Evolutionary conservation across 108 stramenopile species (phyloP).

Genomic region (Skeletonema tropicum): DNA sequence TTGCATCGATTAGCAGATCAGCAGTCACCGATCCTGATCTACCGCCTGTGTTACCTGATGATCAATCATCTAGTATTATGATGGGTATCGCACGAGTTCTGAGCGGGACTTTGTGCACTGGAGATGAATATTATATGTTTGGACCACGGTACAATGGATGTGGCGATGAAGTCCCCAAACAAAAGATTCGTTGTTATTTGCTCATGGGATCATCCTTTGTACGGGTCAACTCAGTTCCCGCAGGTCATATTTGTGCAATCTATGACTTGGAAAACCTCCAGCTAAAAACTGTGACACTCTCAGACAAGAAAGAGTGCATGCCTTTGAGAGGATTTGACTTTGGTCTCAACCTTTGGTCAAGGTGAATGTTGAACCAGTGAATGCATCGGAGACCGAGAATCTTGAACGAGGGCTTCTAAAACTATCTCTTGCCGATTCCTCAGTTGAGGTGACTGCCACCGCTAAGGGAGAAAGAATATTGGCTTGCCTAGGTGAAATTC

Average conservation of each 20-base stretch:
- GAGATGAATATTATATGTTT: slow-evolving; percentile 66
- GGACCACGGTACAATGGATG: slow-evolving; percentile 73
- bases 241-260: slow-evolving; percentile 89
- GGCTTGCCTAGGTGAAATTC: slow-evolving; percentile 86
- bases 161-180: slow-evolving; percentile 26
- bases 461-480: slow-evolving; percentile 84
- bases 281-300: slow-evolving; percentile 81
- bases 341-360: slow-evolving; percentile 86
- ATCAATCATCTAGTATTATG: slow-evolving; percentile 52
- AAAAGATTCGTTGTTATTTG: slow-evolving; percentile 70
- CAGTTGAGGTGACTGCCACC: slow-evolving; percentile 85
- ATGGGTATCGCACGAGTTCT: slow-evolving; percentile 83
- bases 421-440: slow-evolving; percentile 80
- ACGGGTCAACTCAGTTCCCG: slow-evolving; percentile 78
- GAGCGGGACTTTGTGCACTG: slow-evolving; percentile 70
- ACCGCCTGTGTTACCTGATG: slow-evolving; percentile 17
- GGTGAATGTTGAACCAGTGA: slow-evolving; percentile 84
- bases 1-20: slow-evolving; percentile 59
- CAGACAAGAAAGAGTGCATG: slow-evolving; percentile 64
- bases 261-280: slow-evolving; percentile 82
- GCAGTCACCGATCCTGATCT: slow-evolving; percentile 74
- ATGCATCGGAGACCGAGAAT: slow-evolving; percentile 66
- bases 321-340: slow-evolving; percentile 75
- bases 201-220: slow-evolving; percentile 91
- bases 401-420: slow-evolving; percentile 80